Percentiles rank a stretch among this genome's conserved stretches.
These are phyloP conservation scores for Phytophthora sansomeana DNA, from an alignment of 352 stramenopile species.

Conservation along the genomic window DNA sequence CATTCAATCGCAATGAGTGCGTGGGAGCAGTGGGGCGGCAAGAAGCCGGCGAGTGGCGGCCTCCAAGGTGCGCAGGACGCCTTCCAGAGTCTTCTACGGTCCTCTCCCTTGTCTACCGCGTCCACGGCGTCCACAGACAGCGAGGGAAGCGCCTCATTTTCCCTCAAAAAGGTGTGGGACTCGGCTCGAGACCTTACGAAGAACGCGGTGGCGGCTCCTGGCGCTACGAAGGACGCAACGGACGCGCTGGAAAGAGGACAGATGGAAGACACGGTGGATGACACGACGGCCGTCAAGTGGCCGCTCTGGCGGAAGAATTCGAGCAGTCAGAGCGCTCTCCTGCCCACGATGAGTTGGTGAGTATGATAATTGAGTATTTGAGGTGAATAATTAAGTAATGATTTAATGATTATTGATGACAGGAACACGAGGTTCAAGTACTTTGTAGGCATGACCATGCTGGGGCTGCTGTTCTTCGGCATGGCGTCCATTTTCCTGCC, in stretches of 20 bases:
- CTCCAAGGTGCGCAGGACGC: constrained; percentile 53
- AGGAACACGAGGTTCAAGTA: constrained; percentile 86
- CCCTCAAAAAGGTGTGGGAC: constrained; percentile 71
- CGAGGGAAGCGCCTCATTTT: constrained; percentile 33
- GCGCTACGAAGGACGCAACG: constrained; percentile 23
- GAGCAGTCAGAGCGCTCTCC: constrained; percentile 36
- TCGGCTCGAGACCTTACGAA: constrained; percentile 67
- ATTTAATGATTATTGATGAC: background rate
- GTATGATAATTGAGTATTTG: background rate
- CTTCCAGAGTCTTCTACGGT: constrained; percentile 60
- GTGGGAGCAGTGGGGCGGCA: constrained; percentile 80
- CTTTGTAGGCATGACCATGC: constrained; percentile 78
- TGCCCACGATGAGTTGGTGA: constrained; percentile 72
- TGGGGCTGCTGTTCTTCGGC: constrained; percentile 82
- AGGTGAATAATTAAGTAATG: background rate
- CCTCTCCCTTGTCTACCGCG: constrained; percentile 54
- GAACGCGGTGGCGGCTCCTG: constrained; percentile 28
- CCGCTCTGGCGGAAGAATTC: constrained; percentile 55
- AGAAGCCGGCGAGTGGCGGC: constrained; percentile 49
- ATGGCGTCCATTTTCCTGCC: constrained; percentile 85
- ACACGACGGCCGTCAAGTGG: constrained; percentile 38
- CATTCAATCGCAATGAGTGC: constrained; percentile 41
- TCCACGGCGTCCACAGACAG: constrained; percentile 46
- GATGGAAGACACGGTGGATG: constrained; percentile 27
- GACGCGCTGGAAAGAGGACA: constrained; percentile 64